phyloP scores from a whole-genome alignment of 495 filamentous ascomycete species.

The Niebla homalea region DNA sequence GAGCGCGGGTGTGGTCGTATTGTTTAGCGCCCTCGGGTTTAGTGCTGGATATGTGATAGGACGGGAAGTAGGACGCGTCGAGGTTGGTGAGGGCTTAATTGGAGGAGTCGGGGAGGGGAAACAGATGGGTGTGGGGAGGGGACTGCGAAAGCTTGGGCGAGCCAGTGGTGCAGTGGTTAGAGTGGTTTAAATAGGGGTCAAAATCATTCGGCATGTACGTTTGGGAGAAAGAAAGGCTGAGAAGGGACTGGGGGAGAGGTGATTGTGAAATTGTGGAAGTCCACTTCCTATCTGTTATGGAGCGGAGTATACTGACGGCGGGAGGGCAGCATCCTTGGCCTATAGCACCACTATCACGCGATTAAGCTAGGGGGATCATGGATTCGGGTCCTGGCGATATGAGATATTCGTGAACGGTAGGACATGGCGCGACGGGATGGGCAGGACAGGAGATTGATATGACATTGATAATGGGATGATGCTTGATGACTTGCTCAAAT shows the following conservation, averaged over 20 bases:
- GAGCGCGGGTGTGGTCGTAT: constrained; percentile 79
- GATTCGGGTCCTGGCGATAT: no score
- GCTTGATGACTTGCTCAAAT: no score
- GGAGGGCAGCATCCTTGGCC: no score
- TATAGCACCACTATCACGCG: no score
- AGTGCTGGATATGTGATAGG: constrained; percentile 87
- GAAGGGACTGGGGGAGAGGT: background rate
- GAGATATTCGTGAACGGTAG: no score
- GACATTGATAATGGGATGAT: no score
- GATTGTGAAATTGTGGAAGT: background rate
- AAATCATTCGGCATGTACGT: no score
- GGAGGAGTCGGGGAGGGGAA: constrained; percentile 22
- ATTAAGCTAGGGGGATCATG: no score
- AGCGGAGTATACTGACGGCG: no score
- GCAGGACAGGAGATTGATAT: no score
- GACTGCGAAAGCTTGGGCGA: constrained; percentile 23
- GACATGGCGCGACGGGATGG: no score
- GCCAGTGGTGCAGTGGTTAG: constrained; percentile 9
- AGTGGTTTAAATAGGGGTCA: constrained; percentile 9
- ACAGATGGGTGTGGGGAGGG: constrained; percentile 18
- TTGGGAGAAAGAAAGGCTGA: background rate
- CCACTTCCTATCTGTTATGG: no score
- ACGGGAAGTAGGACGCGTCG: constrained; percentile 61
- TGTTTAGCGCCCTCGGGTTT: constrained; percentile 85
- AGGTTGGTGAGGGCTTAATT: constrained; percentile 32